Evolutionary conservation across 805 yeast genomes (phyloP), one percentile per base, ranked within the genome.

Genomic region (Saturnispora silvae): DNA sequence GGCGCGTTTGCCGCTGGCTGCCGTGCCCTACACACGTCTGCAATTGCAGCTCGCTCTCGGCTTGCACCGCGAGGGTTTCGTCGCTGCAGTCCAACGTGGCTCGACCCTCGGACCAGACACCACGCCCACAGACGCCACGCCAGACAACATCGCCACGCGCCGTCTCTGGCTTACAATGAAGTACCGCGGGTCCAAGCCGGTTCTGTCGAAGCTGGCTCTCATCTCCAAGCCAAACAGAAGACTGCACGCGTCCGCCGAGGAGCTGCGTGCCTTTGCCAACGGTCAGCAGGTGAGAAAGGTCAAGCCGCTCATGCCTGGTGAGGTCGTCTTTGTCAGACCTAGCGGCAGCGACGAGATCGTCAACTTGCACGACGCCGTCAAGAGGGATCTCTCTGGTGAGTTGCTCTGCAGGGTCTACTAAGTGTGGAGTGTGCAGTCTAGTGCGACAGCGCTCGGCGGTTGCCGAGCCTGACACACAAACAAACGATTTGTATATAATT

Each of bases 121-220:
- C 31, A 64, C 63, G 2, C 80, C 87, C 1, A 75, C 75, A 4
- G 86, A 80, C 30, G 81, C 76, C 17, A 86, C 97, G 0, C 86
- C 81, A 24, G 95, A 83, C 54, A 87, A 89, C 53, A 74, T 92
- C 22, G 60, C 94, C 15, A 71, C 87, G 1, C 75, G 97, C 52
- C 70, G 94, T 48, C 68, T 92, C 35, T 92, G 98, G 98, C 58
- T 92, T 16, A 94, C 87, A 2, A 65, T 92, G 56, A 92, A 92
- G 57, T 92, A 92, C 58, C 74, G 89, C 53, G 74, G 84, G 45
- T 75, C 79, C 52, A 65, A 68, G 47, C 80, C 96, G 0, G 94
- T 92, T 14, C 65, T 92, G 45, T 68, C 75, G 46, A 70, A 74
- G 38, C 72, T 86, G 49, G 67, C 72, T 22, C 65, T 89, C 48